Evolutionary conservation across 208 protist genomes (phyloP).

Genomic region (Leishmania mexicana): DNA sequence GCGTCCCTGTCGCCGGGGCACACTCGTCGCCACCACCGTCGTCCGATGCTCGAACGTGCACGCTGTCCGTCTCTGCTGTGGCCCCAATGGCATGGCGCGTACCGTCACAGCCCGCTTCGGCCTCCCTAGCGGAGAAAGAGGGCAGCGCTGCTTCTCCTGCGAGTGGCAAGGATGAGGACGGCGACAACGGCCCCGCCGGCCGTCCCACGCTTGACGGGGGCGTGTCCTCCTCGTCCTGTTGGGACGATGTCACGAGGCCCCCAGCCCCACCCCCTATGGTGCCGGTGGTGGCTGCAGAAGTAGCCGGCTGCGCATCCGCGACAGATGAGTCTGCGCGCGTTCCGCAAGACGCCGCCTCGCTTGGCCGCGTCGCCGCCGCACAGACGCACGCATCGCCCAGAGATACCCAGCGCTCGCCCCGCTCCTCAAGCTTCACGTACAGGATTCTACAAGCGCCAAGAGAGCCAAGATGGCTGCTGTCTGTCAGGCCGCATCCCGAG

Average conservation of each 20-base stretch:
- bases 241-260: background rate
- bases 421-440: slow-evolving; percentile 12
- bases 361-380: background rate
- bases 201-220: slow-evolving; percentile 3
- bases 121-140: background rate
- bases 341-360: background rate
- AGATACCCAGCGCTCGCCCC: slow-evolving; percentile 21
- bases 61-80: background rate
- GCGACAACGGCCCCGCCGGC: slow-evolving; percentile 1
- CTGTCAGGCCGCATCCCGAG: background rate
- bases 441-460: slow-evolving; percentile 5
- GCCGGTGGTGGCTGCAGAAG: background rate
- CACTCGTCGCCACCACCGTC: background rate
- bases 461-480: background rate
- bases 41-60: background rate
- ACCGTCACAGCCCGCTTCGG: background rate
- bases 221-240: background rate
- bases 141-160: background rate
- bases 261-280: background rate
- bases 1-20: slow-evolving; percentile 3
- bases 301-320: background rate
- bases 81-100: background rate
- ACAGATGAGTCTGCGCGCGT: background rate
- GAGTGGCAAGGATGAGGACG: background rate
- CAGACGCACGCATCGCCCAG: background rate